Evolutionary conservation across 1,284 basidiomycete genomes (phyloP).

Genomic region (Ganoderma lucidum): DNA sequence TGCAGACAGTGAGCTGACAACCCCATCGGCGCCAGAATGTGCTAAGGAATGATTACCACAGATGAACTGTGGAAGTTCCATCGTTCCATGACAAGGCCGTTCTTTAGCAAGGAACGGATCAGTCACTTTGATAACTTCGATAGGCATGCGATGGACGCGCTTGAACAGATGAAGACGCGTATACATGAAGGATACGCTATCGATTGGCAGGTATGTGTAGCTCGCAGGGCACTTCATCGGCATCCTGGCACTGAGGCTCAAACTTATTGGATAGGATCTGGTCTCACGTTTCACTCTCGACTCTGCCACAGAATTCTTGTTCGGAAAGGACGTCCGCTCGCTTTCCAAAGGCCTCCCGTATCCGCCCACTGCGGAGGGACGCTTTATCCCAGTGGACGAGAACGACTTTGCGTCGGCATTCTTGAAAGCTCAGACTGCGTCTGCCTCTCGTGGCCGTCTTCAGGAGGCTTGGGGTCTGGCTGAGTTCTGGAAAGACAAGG

Average conservation of each 20-base stretch:
- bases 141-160: constrained; percentile 38
- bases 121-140: constrained; percentile 61
- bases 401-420: constrained; percentile 40
- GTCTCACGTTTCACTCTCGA: constrained; percentile 48
- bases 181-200: constrained; percentile 52
- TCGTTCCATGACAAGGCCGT: constrained; percentile 59
- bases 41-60: background rate
- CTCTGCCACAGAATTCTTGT: constrained; percentile 49
- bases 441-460: constrained; percentile 45
- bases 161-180: constrained; percentile 45
- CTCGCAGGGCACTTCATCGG: background rate
- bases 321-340: constrained; percentile 45
- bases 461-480: constrained; percentile 55
- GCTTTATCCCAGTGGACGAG: constrained; percentile 34
- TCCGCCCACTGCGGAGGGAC: constrained; percentile 34
- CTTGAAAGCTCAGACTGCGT: constrained; percentile 45
- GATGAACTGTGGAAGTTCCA: constrained; percentile 52
- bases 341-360: constrained; percentile 41
- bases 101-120: constrained; percentile 58
- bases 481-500: constrained; percentile 57
- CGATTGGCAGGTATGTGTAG: constrained; percentile 55
- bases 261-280: constrained; percentile 39
- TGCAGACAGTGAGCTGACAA: constrained; percentile 41
- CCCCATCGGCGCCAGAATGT: background rate
- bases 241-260: constrained; percentile 8